A percentile compares a stretch with the other conserved stretches of the same genome.
These are phyloP conservation scores for Debaryomyces tyrocola DNA, from an alignment of 805 yeast genomes.

Conservation along the genomic window DNA sequence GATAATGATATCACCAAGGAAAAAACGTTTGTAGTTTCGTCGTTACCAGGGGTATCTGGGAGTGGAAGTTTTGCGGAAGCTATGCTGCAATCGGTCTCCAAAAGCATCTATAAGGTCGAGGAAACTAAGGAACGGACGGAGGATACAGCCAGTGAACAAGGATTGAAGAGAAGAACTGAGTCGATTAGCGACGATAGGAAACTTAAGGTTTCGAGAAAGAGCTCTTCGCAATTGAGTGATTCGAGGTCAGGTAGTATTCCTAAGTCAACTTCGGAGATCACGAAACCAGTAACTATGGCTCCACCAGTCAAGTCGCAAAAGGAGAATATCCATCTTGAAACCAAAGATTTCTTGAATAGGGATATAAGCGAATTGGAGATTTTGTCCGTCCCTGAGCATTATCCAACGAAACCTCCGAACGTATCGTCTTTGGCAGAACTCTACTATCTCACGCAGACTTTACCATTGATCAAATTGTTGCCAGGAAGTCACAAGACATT, in stretches of 20 bases:
- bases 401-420: constrained; percentile 39
- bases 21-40: constrained; percentile 17
- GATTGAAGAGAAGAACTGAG: constrained; percentile 3
- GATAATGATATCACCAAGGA: constrained; percentile 15
- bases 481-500: constrained; percentile 86
- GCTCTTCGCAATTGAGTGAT: not conserved
- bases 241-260: not conserved
- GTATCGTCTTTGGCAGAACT: constrained; percentile 76
- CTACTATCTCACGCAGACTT: constrained; percentile 82
- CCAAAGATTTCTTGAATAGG: constrained; percentile 21
- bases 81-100: constrained; percentile 3
- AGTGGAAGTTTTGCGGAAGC: constrained; percentile 3
- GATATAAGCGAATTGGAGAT: constrained; percentile 34
- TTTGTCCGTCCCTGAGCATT: constrained; percentile 41
- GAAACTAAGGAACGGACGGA: not conserved
- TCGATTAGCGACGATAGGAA: constrained; percentile 1
- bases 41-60: constrained; percentile 4
- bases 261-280: constrained; percentile 8
- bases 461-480: constrained; percentile 77
- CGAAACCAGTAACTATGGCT: constrained; percentile 6
- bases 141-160: not conserved
- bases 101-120: constrained; percentile 2
- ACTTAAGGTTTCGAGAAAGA: not conserved
- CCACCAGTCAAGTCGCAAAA: constrained; percentile 11
- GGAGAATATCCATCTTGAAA: constrained; percentile 17